phyloP scores from a whole-genome alignment of 345 rosid species.

The Mangifera indica region DNA sequence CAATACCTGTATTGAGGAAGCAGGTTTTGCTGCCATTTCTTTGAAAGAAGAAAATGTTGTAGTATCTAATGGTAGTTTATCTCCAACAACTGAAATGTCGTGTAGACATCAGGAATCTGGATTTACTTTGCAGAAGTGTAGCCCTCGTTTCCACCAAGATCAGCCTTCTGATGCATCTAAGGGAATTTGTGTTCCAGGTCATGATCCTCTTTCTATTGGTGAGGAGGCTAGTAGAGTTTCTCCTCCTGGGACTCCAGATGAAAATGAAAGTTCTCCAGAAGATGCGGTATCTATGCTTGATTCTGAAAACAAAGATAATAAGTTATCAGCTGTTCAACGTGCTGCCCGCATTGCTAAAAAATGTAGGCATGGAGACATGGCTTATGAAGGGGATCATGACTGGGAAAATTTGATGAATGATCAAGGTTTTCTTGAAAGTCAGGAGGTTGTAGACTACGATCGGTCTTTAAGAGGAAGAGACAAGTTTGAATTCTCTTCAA shows the following conservation, averaged over 20 bases:
- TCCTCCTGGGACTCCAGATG: conserved; percentile 45
- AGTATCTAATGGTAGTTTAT: conserved; percentile 29
- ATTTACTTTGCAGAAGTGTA: conserved; percentile 25
- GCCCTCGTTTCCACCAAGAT: conserved; percentile 23
- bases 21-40: conserved; percentile 29
- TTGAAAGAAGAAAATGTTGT: conserved; percentile 20
- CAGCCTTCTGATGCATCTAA: conserved; percentile 34
- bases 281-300: conserved; percentile 58
- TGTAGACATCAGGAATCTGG: conserved; percentile 24
- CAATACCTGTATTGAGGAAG: conserved; percentile 18
- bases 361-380: conserved; percentile 85
- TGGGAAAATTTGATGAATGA: conserved; percentile 71
- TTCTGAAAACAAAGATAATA: conserved; percentile 53
- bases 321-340: conserved; percentile 55
- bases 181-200: conserved; percentile 33
- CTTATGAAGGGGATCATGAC: conserved; percentile 88
- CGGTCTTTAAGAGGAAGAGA: conserved; percentile 55
- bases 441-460: conserved; percentile 48
- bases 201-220: conserved; percentile 27
- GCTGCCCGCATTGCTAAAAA: conserved; percentile 57
- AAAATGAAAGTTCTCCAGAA: conserved; percentile 55
- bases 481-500: conserved; percentile 57
- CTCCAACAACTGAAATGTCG: conserved; percentile 12
- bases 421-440: conserved; percentile 69
- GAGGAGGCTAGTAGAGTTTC: conserved; percentile 50